Conservation (phyloP, 495 filamentous ascomycete species). For the Gamarada debralockiae region DNA sequence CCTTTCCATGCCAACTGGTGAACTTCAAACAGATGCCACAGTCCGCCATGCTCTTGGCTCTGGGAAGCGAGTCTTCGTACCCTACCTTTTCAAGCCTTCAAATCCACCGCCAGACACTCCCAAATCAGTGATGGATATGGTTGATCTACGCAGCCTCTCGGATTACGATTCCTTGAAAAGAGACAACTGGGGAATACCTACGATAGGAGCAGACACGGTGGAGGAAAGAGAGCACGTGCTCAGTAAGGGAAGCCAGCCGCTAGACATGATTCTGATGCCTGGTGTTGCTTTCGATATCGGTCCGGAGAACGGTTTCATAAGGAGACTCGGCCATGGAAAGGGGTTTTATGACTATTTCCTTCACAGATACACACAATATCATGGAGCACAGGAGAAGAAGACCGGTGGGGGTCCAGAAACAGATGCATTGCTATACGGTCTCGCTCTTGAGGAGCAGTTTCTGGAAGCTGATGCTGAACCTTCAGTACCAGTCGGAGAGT, state of each 20-base stretch:
- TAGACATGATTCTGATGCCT: conserved; percentile 89
- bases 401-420: conserved; percentile 38
- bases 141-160: conserved; percentile 62
- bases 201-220: conserved; percentile 59
- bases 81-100: conserved; percentile 68
- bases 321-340: conserved; percentile 88
- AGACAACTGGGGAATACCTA: conserved; percentile 93
- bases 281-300: conserved; percentile 85
- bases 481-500: conserved; percentile 54
- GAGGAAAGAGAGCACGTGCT: conserved; percentile 64
- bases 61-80: conserved; percentile 87
- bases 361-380: conserved; percentile 57
- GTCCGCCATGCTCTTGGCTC: conserved; percentile 72
- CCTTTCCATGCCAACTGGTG: conserved; percentile 84
- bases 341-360: conserved; percentile 97
- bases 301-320: conserved; percentile 42
- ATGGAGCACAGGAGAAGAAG: conserved; percentile 34
- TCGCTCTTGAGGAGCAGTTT: conserved; percentile 85
- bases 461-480: conserved; percentile 50
- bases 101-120: conserved; percentile 35
- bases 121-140: conserved; percentile 86
- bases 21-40: conserved; percentile 76
- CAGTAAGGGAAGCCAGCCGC: conserved; percentile 50
- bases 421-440: conserved; percentile 65
- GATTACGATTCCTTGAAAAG: conserved; percentile 73